These are phyloP conservation scores for Nicotiana noctiflora DNA, from an alignment of 257 asterid species.

Conservation along the genomic window DNA sequence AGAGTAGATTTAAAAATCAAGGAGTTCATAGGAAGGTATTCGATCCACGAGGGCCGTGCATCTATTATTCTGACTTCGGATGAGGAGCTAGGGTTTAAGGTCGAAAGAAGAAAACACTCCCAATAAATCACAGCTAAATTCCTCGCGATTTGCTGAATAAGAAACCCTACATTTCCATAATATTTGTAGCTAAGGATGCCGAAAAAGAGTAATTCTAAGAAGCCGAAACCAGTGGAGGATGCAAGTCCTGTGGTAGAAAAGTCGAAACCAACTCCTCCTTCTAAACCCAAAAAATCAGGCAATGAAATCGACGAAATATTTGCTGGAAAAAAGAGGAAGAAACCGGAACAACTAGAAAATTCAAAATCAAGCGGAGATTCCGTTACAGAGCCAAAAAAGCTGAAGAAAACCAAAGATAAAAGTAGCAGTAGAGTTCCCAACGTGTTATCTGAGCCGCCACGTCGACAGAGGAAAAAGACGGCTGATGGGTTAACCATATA, in stretches of 20 bases:
- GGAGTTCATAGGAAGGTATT: too few relatives aligned
- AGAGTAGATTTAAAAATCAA: too few relatives aligned
- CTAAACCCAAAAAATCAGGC: conserved; percentile 25
- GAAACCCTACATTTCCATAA: not conserved
- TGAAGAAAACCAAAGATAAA: conserved; percentile 22
- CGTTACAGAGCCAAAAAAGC: conserved; percentile 16
- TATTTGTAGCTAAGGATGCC: conserved; percentile 11
- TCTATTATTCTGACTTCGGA: too few relatives aligned
- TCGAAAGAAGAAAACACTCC: too few relatives aligned
- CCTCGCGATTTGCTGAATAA: not conserved
- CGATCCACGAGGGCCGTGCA: too few relatives aligned
- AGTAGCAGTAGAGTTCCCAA: conserved; percentile 13
- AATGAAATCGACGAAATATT: conserved; percentile 72
- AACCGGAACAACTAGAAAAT: conserved; percentile 17
- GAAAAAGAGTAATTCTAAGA: conserved; percentile 17
- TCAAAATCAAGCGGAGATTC: conserved; percentile 4
- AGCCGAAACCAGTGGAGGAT: not conserved
- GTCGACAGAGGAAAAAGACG: conserved; percentile 40
- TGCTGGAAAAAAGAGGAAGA: conserved; percentile 51
- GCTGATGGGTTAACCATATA: conserved; percentile 55
- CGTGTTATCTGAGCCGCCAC: not conserved
- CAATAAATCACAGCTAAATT: too few relatives aligned
- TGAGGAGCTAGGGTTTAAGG: too few relatives aligned
- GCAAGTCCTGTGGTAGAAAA: not conserved
- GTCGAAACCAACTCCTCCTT: conserved; percentile 9